Evolutionary conservation across 352 stramenopile genomes (phyloP), one percentile per base, ranked within the genome.

Genomic region (Globisporangium middletonii): DNA sequence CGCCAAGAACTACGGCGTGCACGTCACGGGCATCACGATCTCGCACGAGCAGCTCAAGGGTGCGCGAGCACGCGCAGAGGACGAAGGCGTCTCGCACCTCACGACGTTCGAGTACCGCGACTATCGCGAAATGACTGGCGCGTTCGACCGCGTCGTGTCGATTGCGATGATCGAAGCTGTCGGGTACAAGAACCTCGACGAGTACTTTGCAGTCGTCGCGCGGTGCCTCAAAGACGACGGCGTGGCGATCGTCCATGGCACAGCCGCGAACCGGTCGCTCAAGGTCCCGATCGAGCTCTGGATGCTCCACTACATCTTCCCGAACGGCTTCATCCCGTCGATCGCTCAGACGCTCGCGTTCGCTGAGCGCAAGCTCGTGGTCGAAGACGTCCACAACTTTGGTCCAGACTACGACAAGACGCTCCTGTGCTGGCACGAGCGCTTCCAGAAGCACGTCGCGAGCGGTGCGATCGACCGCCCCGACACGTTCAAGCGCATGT

Each of bases 221-320:
- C 83, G 85, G 47, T 92, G 86, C 57, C 70, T 95, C 46, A 94
- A 92, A 75, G 75, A 91, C 27, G 72, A 64, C 47, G 87, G 87
- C 18, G 67, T 89, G 30, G 71, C 84, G 33, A 46, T 94, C 44
- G 75, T 96, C 56, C 86, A 96, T 72, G 85, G 83, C 45, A 92
- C 93, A 45, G 79, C 80, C 26, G 78, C 88, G 41, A 90, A 90
- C 69, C 79, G 84, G 51, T 94, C 80, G 60, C 84, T 88, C 57
- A 86, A 93, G 76, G 84, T 87, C 43, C 75, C 79, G 33, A 82
- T 77, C 64, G 84, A 89, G 71, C 73, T 85, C 64, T 96, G 88
- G 79, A 90, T 96, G 60, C 79, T 93, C 60, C 92, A 92, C 70
- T 95, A 93, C 78, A 96, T 96, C 70, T 96, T 96, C 68, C 87